phyloP scores from a whole-genome alignment of 169 alveolate species.

The Plasmodium reichenowi region DNA sequence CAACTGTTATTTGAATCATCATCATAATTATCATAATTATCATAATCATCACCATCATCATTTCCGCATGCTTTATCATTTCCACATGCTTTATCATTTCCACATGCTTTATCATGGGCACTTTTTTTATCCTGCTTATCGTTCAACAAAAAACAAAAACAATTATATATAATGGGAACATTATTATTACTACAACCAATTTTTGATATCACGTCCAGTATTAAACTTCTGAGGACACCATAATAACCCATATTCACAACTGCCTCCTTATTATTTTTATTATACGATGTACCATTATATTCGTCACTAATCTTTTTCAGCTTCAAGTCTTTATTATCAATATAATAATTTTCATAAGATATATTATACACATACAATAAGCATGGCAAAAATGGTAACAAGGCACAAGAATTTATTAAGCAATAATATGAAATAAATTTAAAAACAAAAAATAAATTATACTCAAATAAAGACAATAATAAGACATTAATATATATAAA shows the following conservation, averaged over 20 bases:
- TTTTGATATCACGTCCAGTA: conserved; percentile 35
- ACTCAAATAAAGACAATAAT: conserved; percentile 66
- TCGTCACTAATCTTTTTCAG: not conserved
- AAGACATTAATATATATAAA: conserved; percentile 55
- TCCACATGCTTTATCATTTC: not conserved
- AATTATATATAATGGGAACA: conserved; percentile 68
- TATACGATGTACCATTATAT: not conserved
- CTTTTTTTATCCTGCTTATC: not conserved
- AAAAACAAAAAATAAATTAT: conserved; percentile 69
- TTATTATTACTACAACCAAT: conserved; percentile 74
- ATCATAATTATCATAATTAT: not conserved
- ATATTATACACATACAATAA: conserved; percentile 56
- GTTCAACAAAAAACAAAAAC: conserved; percentile 36
- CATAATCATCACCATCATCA: not conserved
- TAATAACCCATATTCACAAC: not conserved
- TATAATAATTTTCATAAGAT: conserved; percentile 7
- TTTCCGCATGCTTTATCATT: not conserved
- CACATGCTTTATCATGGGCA: not conserved
- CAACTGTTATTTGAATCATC: not conserved
- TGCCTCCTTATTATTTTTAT: too few relatives aligned
- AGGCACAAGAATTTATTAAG: conserved; percentile 49
- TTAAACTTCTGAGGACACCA: conserved; percentile 51
- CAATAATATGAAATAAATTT: conserved; percentile 72
- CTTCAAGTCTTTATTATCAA: conserved; percentile 19
- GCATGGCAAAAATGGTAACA: conserved; percentile 52